Conservation (phyloP, 257 asterid genomes). For the Nicotiana otophora region DNA sequence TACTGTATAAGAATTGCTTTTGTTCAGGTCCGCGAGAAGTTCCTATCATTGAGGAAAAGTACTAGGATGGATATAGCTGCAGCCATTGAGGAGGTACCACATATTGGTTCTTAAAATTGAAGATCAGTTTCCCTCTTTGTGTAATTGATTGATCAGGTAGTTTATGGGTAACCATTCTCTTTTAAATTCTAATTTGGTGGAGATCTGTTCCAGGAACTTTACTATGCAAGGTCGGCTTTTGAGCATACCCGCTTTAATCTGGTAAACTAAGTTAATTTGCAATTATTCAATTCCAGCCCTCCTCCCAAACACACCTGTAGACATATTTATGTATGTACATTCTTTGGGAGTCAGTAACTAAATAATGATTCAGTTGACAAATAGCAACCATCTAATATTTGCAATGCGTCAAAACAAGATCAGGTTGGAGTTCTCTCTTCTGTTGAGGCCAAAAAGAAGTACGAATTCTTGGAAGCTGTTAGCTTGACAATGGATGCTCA, state of each 20-base stretch:
- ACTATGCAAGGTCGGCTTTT: slow-evolving; percentile 71
- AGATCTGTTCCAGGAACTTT: slow-evolving; percentile 91
- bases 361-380: not conserved
- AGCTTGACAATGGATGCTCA: slow-evolving; percentile 88
- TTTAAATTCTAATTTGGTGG: slow-evolving; percentile 80
- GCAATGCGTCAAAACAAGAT: not conserved
- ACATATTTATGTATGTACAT: not conserved
- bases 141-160: slow-evolving; percentile 39
- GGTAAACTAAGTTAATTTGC: slow-evolving; percentile 35
- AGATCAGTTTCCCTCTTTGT: slow-evolving; percentile 11
- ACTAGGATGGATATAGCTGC: slow-evolving; percentile 68
- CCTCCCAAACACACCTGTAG: not conserved
- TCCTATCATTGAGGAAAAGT: slow-evolving; percentile 75
- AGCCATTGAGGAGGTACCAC: slow-evolving; percentile 79
- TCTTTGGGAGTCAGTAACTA: not conserved
- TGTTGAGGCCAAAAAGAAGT: slow-evolving; percentile 88
- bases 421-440: slow-evolving; percentile 84
- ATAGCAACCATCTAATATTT: not conserved
- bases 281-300: not conserved
- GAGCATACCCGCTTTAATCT: slow-evolving; percentile 90
- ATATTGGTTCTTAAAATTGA: slow-evolving; percentile 16
- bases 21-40: slow-evolving; percentile 87
- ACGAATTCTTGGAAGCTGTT: slow-evolving; percentile 81
- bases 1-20: not conserved
- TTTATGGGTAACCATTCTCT: slow-evolving; percentile 51